Evolutionary conservation across 2,329 filamentous ascomycete species (phyloP), one percentile per base, ranked within the genome.

Genomic region (Penicillium janthinellum): DNA sequence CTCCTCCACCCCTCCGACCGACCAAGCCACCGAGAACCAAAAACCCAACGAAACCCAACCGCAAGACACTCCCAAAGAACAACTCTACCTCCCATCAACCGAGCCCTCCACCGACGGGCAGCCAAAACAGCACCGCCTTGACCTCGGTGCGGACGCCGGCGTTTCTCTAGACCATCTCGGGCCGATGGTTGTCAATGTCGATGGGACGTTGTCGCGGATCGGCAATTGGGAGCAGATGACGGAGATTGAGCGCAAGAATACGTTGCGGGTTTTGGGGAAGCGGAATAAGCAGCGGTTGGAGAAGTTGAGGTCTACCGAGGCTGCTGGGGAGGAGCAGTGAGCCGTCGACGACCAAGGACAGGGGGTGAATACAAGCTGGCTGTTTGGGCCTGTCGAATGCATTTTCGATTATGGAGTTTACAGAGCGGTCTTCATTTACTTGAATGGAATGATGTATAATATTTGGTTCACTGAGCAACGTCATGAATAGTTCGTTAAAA

Each of bases 61-160:
- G 2, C 61, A 60, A 34, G 50, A 64, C 35, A 39, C 48, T 35
- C 50, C 62, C 7, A 58, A 67, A 42, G 52, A 67, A 45, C 60
- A 57, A 1, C 61, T 65, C 73, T 88, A 89, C 37, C 89, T 92
- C 61, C 93, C 91, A 22, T 66, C 88, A 0, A 90, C 90, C 25
- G 90, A 90, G 7, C 88, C 84, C 65, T 85, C 92, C 68, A 89
- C 90, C 68, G 88, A 91, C 74, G 93, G 92, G 2, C 50, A 67
- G 48, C 77, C 84, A 89, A 48, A 92, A 95, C 80, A 96, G 90
- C 87, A 49, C 5, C 92, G 94, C 82, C 90, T 95, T 71, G 94
- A 98, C 72, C 76, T 84, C 31, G 70, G 71, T 44, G 63, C 64
- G 8, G 67, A 67, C 7, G 71, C 69, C 31, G 70, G 71, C 10